Conservation (phyloP, 75 land plant genomes). For the Pinus taeda region DNA sequence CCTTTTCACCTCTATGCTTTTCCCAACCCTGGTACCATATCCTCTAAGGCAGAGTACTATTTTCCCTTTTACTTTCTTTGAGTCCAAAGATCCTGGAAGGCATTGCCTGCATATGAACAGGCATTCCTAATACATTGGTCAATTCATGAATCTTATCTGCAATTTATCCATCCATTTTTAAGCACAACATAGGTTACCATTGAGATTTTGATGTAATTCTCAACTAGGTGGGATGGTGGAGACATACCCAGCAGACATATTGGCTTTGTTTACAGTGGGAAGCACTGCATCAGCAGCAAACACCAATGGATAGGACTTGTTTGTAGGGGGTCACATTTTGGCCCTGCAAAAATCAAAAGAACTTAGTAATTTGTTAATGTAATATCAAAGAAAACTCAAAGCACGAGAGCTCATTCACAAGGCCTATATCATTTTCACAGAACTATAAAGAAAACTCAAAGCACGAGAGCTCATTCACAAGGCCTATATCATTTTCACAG, state of each 20-base stretch:
- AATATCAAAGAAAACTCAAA: too few relatives aligned
- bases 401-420: too few relatives aligned
- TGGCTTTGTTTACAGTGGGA: background rate
- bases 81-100: constrained; percentile 18
- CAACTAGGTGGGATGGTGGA: background rate
- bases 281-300: constrained; percentile 10
- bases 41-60: constrained; percentile 23
- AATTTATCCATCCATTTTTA: too few relatives aligned
- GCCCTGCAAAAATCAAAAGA: constrained; percentile 6
- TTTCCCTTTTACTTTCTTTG: constrained; percentile 25
- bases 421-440: too few relatives aligned
- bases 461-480: too few relatives aligned
- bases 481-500: too few relatives aligned
- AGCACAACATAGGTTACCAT: constrained; percentile 51
- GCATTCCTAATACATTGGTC: too few relatives aligned
- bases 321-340: constrained; percentile 13
- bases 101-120: background rate
- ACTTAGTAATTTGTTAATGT: too few relatives aligned
- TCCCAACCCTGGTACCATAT: background rate
- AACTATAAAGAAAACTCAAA: too few relatives aligned
- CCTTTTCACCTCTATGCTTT: constrained; percentile 17
- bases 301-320: constrained; percentile 20
- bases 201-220: background rate
- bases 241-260: background rate
- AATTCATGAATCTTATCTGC: too few relatives aligned